Percentiles rank a stretch among this genome's conserved stretches.
These are phyloP conservation scores for Fabrea salina DNA, from an alignment of 169 alveolate genomes.

Conservation along the genomic window DNA sequence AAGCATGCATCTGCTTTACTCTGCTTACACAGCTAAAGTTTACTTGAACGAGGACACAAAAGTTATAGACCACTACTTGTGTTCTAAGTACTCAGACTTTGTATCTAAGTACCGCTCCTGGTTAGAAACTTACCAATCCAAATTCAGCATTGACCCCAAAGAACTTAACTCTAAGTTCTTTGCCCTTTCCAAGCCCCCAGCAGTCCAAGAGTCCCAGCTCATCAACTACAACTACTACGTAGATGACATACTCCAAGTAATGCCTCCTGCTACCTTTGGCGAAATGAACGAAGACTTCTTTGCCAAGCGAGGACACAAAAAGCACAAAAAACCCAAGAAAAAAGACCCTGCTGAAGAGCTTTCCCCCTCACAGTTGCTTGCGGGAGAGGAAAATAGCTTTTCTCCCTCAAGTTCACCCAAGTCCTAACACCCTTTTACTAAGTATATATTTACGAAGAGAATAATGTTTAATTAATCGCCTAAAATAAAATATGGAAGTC, in stretches of 20 bases:
- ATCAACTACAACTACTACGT: conserved; percentile 30
- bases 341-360: too few relatives aligned
- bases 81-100: not conserved
- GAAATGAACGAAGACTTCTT: too few relatives aligned
- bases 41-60: not conserved
- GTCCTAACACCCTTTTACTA: too few relatives aligned
- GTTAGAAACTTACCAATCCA: not conserved
- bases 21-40: conserved; percentile 11
- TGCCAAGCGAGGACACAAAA: too few relatives aligned
- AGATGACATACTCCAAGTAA: conserved; percentile 12
- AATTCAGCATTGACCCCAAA: not conserved
- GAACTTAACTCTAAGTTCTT: not conserved
- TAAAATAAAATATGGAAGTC: too few relatives aligned
- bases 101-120: not conserved
- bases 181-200: not conserved
- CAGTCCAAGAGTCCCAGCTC: not conserved
- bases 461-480: too few relatives aligned
- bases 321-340: too few relatives aligned
- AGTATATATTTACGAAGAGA: too few relatives aligned
- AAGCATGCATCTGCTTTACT: not conserved
- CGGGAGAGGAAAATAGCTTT: too few relatives aligned
- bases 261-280: not conserved
- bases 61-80: not conserved
- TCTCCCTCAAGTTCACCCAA: too few relatives aligned
- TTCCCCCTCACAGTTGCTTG: too few relatives aligned